Conservation (phyloP, 768 basidiomycete genomes). For the Boletales sp. region DNA sequence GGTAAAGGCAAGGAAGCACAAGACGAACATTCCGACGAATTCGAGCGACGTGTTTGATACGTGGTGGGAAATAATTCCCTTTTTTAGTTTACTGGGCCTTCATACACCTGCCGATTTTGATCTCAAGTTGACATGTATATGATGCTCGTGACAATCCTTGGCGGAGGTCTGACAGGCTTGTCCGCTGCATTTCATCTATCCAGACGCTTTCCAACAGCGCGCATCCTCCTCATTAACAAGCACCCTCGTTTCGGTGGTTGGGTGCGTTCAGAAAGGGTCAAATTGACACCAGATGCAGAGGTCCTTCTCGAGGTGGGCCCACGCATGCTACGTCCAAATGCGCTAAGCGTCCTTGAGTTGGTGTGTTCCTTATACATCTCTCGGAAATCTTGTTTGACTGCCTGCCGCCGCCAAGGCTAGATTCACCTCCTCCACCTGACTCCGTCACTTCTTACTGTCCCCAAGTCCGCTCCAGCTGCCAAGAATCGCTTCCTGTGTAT, state of each 20-base stretch:
- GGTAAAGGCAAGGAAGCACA: not conserved
- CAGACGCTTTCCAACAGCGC: slow-evolving; percentile 53
- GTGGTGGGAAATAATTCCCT: slow-evolving; percentile 17
- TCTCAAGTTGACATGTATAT: slow-evolving; percentile 6
- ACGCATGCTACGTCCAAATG: slow-evolving; percentile 77
- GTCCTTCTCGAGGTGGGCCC: slow-evolving; percentile 85
- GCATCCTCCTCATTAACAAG: slow-evolving; percentile 70
- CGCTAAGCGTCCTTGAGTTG: slow-evolving; percentile 71
- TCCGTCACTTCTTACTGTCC: slow-evolving; percentile 60
- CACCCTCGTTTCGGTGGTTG: slow-evolving; percentile 76
- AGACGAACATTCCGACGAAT: not conserved
- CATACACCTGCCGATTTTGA: not conserved
- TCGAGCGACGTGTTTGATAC: slow-evolving; percentile 21
- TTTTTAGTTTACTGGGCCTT: not conserved
- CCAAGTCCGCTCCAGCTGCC: slow-evolving; percentile 67
- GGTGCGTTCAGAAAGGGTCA: slow-evolving; percentile 61
- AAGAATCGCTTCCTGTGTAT: slow-evolving; percentile 71
- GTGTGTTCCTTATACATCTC: slow-evolving; percentile 39
- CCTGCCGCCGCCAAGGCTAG: slow-evolving; percentile 39
- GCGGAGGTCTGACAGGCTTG: slow-evolving; percentile 80
- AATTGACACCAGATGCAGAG: slow-evolving; percentile 35
- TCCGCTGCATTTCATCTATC: slow-evolving; percentile 78
- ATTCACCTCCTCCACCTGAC: slow-evolving; percentile 69
- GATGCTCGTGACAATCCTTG: slow-evolving; percentile 57
- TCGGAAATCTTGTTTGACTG: slow-evolving; percentile 8